Percentiles rank a stretch among this genome's conserved stretches.
These are phyloP conservation scores for Coniosporium apollinis DNA, from an alignment of 495 filamentous ascomycete genomes.

Conservation along the genomic window DNA sequence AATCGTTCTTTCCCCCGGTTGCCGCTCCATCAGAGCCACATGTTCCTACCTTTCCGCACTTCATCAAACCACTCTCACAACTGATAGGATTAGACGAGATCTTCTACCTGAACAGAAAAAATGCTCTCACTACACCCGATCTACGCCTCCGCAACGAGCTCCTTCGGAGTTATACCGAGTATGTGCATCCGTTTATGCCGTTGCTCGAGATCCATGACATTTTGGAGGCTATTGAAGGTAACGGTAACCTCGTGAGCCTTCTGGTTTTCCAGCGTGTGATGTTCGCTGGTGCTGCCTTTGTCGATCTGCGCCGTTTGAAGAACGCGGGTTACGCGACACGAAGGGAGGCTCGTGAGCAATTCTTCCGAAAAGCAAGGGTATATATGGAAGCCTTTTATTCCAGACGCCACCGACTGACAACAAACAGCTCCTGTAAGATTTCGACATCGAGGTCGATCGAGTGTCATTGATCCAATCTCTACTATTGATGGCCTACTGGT, in stretches of 20 bases:
- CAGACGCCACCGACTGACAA: not conserved
- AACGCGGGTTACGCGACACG: constrained; percentile 50
- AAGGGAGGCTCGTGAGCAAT: constrained; percentile 54
- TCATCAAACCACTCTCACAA: constrained; percentile 51
- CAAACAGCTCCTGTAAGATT: constrained; percentile 50
- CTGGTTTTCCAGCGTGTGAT: constrained; percentile 67
- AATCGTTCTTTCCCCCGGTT: constrained; percentile 1
- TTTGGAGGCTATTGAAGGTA: constrained; percentile 43
- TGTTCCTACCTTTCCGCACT: constrained; percentile 22
- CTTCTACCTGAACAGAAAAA: constrained; percentile 53
- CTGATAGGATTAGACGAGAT: constrained; percentile 55
- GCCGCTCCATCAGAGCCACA: constrained; percentile 1
- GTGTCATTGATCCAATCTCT: constrained; percentile 65
- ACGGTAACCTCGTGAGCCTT: constrained; percentile 48
- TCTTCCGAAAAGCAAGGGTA: constrained; percentile 63
- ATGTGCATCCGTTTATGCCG: constrained; percentile 75
- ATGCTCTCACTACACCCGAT: constrained; percentile 53
- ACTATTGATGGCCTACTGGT: constrained; percentile 81
- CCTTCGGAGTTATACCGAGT: constrained; percentile 56
- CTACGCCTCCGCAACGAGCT: constrained; percentile 51
- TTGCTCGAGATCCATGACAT: constrained; percentile 59
- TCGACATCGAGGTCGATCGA: constrained; percentile 67
- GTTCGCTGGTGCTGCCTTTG: constrained; percentile 61
- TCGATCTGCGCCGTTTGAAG: constrained; percentile 49
- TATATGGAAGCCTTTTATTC: constrained; percentile 11